These are phyloP conservation scores for Lentinula lateritia DNA, from an alignment of 768 basidiomycete genomes.

Conservation along the genomic window DNA sequence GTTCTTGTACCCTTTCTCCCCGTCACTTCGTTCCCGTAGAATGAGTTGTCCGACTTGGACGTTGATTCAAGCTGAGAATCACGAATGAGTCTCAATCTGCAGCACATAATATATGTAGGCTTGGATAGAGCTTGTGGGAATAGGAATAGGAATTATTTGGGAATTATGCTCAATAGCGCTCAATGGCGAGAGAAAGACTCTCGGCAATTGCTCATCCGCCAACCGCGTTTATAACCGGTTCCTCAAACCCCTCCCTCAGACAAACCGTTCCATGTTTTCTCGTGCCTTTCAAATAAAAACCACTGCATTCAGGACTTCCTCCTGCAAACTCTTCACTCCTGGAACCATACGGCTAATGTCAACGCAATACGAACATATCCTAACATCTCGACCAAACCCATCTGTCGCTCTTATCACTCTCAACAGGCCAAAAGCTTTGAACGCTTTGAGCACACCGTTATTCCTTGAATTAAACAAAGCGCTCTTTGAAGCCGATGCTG, in stretches of 20 bases:
- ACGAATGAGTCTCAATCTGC: too few species aligned
- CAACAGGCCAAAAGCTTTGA: constrained; percentile 86
- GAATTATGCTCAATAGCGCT: too few species aligned
- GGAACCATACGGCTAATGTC: constrained; percentile 44
- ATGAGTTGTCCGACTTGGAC: background rate
- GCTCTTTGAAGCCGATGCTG: constrained; percentile 61
- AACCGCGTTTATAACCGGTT: background rate
- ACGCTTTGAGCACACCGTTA: constrained; percentile 79
- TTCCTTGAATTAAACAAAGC: constrained; percentile 81
- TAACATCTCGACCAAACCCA: constrained; percentile 63
- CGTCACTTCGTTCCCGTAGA: constrained; percentile 23
- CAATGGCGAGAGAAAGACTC: background rate
- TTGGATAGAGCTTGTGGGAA: too few species aligned
- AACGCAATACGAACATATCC: constrained; percentile 57
- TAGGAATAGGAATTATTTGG: too few species aligned
- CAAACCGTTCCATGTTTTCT: background rate
- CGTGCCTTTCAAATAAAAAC: constrained; percentile 5
- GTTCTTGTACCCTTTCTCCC: constrained; percentile 43
- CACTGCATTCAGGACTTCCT: constrained; percentile 2
- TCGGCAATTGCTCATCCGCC: background rate
- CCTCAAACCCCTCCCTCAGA: background rate
- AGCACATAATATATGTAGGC: too few species aligned
- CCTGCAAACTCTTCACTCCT: background rate
- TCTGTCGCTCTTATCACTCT: constrained; percentile 77
- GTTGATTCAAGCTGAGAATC: background rate